phyloP scores from a whole-genome alignment of 176 grass and related monocot species.

The Oryza rufipogon region DNA sequence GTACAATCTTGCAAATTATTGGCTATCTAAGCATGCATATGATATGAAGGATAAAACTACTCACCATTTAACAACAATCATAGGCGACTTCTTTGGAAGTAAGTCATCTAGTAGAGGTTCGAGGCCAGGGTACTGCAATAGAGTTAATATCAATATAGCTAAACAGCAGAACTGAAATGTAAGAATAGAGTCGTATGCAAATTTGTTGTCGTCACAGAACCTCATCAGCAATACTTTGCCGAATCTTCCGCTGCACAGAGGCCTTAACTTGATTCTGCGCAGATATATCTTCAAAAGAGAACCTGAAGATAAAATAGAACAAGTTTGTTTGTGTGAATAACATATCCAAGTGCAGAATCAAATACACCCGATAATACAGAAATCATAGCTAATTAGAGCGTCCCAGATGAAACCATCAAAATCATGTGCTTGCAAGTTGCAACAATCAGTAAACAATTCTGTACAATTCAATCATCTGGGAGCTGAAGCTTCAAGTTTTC shows the following conservation, averaged over 20 bases:
- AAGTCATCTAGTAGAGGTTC: constrained; percentile 91
- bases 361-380: not conserved
- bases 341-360: not conserved
- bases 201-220: constrained; percentile 30
- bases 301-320: constrained; percentile 44
- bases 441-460: not conserved
- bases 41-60: constrained; percentile 10
- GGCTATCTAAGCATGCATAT: constrained; percentile 3
- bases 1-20: not conserved
- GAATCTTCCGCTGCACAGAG: constrained; percentile 80
- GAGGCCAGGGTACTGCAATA: constrained; percentile 82
- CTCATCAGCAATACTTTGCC: constrained; percentile 94
- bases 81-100: constrained; percentile 88
- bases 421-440: not conserved
- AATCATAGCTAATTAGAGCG: not conserved
- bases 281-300: constrained; percentile 92
- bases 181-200: not conserved
- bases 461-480: not conserved
- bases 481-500: not conserved
- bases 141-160: constrained; percentile 30
- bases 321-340: not conserved
- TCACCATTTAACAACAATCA: constrained; percentile 94
- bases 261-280: constrained; percentile 99
- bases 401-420: constrained; percentile 1
- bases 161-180: not conserved